Percentiles rank a stretch among this genome's conserved stretches.
Evolutionary conservation across 352 stramenopile genomes (phyloP).

Genomic region (Pythium graminicola): DNA sequence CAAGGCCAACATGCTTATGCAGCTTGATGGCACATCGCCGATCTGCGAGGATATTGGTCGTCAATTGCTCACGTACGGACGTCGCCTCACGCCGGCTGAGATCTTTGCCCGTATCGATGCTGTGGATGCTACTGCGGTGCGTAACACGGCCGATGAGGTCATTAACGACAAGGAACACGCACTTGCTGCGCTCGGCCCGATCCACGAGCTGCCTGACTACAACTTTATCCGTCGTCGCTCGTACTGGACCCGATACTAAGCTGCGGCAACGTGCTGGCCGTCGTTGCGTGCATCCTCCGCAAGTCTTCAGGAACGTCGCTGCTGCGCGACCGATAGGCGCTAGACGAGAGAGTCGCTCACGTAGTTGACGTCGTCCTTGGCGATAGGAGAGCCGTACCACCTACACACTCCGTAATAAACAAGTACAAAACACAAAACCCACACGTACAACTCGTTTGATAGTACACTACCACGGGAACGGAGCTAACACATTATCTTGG

Average conservation of each 20-base stretch:
- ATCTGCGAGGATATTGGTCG: conserved; percentile 99
- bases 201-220: conserved; percentile 99
- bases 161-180: conserved; percentile 99
- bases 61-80: conserved; percentile 95
- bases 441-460: not conserved
- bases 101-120: conserved; percentile 99
- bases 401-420: conserved; percentile 28
- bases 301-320: conserved; percentile 1
- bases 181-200: conserved; percentile 94
- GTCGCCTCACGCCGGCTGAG: conserved; percentile 97
- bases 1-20: conserved; percentile 99
- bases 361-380: conserved; percentile 1
- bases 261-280: conserved; percentile 16
- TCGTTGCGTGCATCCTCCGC: conserved; percentile 6
- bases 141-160: conserved; percentile 75
- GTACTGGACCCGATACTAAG: conserved; percentile 95
- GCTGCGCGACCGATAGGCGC: conserved; percentile 19
- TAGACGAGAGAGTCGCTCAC: conserved; percentile 29
- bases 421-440: conserved; percentile 16
- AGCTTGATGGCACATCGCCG: conserved; percentile 97
- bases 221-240: conserved; percentile 99
- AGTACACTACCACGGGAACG: not conserved
- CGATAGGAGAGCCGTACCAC: not conserved
- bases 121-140: conserved; percentile 94
- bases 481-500: not conserved